These are phyloP conservation scores for Fonsecaea multimorphosa DNA, from an alignment of 2,329 filamentous ascomycete genomes.

Conservation along the genomic window DNA sequence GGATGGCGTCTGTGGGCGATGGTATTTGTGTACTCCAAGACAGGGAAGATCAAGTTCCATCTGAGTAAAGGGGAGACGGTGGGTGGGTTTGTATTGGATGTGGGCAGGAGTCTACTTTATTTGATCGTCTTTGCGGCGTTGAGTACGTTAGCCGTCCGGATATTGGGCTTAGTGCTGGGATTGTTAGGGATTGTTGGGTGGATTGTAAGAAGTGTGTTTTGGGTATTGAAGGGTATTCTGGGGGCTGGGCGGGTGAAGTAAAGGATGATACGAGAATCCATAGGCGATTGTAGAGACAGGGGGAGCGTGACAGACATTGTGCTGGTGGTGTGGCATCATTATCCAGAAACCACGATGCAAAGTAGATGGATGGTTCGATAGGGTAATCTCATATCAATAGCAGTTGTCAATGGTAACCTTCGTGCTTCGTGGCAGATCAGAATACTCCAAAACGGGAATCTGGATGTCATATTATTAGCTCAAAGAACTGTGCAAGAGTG, in stretches of 20 bases:
- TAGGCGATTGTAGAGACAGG: neutral
- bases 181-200: constrained; percentile 28
- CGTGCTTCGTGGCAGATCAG: too few relatives aligned
- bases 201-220: constrained; percentile 28
- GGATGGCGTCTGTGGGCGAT: constrained; percentile 30
- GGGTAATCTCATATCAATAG: neutral
- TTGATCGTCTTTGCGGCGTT: constrained; percentile 33
- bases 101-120: constrained; percentile 34
- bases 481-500: too few relatives aligned
- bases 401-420: too few relatives aligned
- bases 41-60: constrained; percentile 34
- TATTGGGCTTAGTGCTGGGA: constrained; percentile 24
- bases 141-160: constrained; percentile 26
- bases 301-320: neutral
- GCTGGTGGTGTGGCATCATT: neutral
- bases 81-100: constrained; percentile 31
- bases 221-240: constrained; percentile 34
- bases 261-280: neutral
- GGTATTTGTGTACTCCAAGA: constrained; percentile 37
- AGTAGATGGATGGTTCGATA: neutral
- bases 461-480: too few relatives aligned
- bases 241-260: constrained; percentile 22
- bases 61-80: constrained; percentile 25
- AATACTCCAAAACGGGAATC: too few relatives aligned
- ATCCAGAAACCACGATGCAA: neutral